Conservation (phyloP, 106 monocot genomes). For the Alisma plantagoaquatica region DNA sequence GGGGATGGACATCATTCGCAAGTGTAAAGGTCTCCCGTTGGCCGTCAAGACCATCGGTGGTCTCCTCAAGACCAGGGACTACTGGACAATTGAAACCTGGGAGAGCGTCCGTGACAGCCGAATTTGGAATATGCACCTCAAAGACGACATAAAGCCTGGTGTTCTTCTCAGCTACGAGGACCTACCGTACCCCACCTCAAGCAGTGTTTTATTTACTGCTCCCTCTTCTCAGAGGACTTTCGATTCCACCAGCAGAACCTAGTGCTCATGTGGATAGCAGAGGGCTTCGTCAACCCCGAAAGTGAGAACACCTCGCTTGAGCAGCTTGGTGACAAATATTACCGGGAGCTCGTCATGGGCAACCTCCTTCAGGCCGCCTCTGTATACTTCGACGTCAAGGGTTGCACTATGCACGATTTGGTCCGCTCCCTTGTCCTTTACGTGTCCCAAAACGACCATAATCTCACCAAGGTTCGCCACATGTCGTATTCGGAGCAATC, state of each 20-base stretch:
- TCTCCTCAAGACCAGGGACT: neutral
- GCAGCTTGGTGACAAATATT: conserved; percentile 29
- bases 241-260: conserved; percentile 5
- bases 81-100: neutral
- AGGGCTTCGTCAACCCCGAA: conserved; percentile 22
- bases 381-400: neutral
- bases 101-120: conserved; percentile 1
- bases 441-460: conserved; percentile 12
- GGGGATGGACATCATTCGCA: conserved; percentile 5
- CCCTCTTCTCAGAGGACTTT: conserved; percentile 31
- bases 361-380: conserved; percentile 24
- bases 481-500: neutral
- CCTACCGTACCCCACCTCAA: conserved; percentile 34
- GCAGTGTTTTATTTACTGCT: conserved; percentile 43
- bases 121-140: neutral
- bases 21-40: conserved; percentile 9
- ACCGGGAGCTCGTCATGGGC: conserved; percentile 25
- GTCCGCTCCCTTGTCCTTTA: conserved; percentile 20
- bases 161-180: conserved; percentile 37
- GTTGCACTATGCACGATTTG: conserved; percentile 30
- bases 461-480: conserved; percentile 12
- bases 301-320: conserved; percentile 6
- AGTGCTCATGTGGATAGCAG: conserved; percentile 36
- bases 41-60: conserved; percentile 10
- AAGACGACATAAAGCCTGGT: conserved; percentile 8